Conservation (phyloP, 2,329 filamentous ascomycete species). For the Aspergillus novofumigatus region DNA sequence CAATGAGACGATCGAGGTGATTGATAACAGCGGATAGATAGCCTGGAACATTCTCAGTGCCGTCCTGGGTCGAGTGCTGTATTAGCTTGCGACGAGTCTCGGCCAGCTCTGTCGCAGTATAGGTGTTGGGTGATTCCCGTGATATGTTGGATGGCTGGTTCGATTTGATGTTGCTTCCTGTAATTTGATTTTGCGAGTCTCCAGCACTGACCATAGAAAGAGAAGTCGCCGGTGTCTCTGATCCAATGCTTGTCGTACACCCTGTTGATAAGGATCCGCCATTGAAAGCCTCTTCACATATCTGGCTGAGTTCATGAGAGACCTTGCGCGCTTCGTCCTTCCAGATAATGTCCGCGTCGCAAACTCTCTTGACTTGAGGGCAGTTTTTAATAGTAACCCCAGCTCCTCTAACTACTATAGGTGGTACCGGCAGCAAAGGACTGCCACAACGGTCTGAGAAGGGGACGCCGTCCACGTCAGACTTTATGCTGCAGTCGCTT, state of each 20-base stretch:
- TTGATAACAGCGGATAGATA: slow-evolving; percentile 58
- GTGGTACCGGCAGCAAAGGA: slow-evolving; percentile 38
- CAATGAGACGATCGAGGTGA: slow-evolving; percentile 56
- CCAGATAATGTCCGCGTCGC: slow-evolving; percentile 49
- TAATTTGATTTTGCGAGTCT: slow-evolving; percentile 14
- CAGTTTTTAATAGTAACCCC: slow-evolving; percentile 25
- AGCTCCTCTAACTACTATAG: slow-evolving; percentile 32
- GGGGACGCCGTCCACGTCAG: slow-evolving; percentile 13
- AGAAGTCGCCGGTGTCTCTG: slow-evolving; percentile 51
- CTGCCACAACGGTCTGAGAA: slow-evolving; percentile 29
- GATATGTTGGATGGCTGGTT: slow-evolving; percentile 40
- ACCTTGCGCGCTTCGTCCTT: slow-evolving; percentile 79
- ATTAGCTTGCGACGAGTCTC: slow-evolving; percentile 57
- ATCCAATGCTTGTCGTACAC: slow-evolving; percentile 42
- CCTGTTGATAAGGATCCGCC: slow-evolving; percentile 55
- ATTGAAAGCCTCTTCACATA: slow-evolving; percentile 90
- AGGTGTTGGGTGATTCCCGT: slow-evolving; percentile 47
- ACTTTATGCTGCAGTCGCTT: slow-evolving; percentile 22
- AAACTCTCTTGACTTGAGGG: slow-evolving; percentile 40
- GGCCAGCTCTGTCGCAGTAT: slow-evolving; percentile 51
- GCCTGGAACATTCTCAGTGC: slow-evolving; percentile 41
- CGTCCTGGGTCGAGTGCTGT: slow-evolving; percentile 45
- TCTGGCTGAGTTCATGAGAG: slow-evolving; percentile 78
- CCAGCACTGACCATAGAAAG: slow-evolving; percentile 35
- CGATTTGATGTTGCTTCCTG: slow-evolving; percentile 22